These are phyloP conservation scores for Neurospora sp. DNA, from an alignment of 495 filamentous ascomycete genomes.

Conservation along the genomic window DNA sequence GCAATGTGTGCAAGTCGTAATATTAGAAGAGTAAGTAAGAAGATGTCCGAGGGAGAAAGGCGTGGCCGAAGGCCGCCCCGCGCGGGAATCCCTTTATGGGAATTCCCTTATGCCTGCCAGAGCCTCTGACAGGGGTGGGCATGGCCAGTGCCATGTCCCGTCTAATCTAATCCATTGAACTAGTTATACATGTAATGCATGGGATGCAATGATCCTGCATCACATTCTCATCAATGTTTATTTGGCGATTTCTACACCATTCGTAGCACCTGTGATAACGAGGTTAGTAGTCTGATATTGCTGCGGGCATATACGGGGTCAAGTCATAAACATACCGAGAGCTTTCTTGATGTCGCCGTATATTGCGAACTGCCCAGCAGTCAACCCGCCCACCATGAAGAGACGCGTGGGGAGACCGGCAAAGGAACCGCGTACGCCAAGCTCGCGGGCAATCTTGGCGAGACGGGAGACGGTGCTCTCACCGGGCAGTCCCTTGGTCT, in stretches of 20 bases:
- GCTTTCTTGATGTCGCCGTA: slow-evolving; percentile 58
- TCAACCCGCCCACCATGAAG: slow-evolving; percentile 63
- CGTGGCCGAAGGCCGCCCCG: too few species aligned
- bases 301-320: not conserved
- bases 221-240: not conserved
- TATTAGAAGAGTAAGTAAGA: too few species aligned
- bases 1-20: too few species aligned
- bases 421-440: slow-evolving; percentile 65
- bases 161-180: too few species aligned
- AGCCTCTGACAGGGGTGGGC: too few species aligned
- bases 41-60: too few species aligned
- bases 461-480: slow-evolving; percentile 66
- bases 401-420: slow-evolving; percentile 68
- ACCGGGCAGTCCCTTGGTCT: slow-evolving; percentile 68
- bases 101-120: too few species aligned
- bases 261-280: not conserved
- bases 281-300: not conserved
- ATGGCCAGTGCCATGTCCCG: too few species aligned
- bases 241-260: not conserved
- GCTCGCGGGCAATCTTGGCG: slow-evolving; percentile 70
- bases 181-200: too few species aligned
- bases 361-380: slow-evolving; percentile 76
- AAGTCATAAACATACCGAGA: not conserved
- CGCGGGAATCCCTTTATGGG: too few species aligned
- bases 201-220: too few species aligned